Conservation (phyloP, 495 filamentous ascomycete genomes). For the Podospora pseudoanserina region DNA sequence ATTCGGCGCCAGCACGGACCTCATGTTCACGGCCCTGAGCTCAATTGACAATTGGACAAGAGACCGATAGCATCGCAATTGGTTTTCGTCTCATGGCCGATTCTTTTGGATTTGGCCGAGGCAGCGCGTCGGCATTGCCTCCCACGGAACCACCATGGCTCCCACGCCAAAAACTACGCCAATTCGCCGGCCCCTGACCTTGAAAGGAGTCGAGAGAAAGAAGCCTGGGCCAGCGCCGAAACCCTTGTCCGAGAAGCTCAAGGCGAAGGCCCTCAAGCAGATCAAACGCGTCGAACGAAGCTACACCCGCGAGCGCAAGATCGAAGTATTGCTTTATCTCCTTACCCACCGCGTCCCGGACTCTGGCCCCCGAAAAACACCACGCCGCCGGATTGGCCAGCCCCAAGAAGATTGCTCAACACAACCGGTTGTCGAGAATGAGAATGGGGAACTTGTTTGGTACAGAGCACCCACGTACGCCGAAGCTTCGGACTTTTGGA, state of each 20-base stretch:
- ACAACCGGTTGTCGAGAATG: background rate
- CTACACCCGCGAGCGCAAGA: constrained; percentile 28
- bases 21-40: constrained; percentile 3
- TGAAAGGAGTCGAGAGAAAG: constrained; percentile 17
- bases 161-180: constrained; percentile 6
- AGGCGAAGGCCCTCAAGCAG: constrained; percentile 21
- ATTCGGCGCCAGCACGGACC: constrained; percentile 1
- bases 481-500: constrained; percentile 27
- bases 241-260: constrained; percentile 20
- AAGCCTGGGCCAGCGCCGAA: constrained; percentile 23
- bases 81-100: constrained; percentile 2
- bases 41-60: background rate
- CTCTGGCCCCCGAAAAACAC: constrained; percentile 3
- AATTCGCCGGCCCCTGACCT: constrained; percentile 11
- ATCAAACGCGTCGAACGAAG: constrained; percentile 23
- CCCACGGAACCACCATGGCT: constrained; percentile 2
- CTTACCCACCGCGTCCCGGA: constrained; percentile 29
- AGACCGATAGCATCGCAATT: background rate
- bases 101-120: background rate
- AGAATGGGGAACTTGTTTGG: constrained; percentile 21
- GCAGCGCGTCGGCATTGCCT: constrained; percentile 2
- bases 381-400: constrained; percentile 27
- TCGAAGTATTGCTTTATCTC: constrained; percentile 30
- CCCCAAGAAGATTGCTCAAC: constrained; percentile 15
- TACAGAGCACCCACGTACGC: constrained; percentile 29